Base-by-base conservation (phyloP, 1,139 yeast species). In the Candida sanyaensis region DNA sequence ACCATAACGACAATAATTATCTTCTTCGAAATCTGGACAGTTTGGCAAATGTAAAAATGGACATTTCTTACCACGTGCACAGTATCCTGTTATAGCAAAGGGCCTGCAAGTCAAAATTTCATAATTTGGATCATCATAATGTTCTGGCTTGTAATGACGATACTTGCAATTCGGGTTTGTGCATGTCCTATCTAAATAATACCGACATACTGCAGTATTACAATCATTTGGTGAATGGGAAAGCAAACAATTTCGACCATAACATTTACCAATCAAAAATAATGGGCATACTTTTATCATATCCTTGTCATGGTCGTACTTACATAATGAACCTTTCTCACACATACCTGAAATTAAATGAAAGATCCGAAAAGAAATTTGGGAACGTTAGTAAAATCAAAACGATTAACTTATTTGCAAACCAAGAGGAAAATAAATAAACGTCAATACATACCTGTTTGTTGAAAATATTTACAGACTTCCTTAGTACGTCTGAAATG, bases 11-110 rank as follows among this genome's bases (percentile, higher is more conserved):
- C 96, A 88, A 21, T 56, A 59, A 11, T 87, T 87, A 21, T 71
- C 69, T 51, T 81, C 83, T 53, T 81, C 85, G 55, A 75, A 81
- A 59, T 87, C 93, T 0, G 96, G 95, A 63, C 96, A 88, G 49
- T 80, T 81, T 56, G 72, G 77, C 9, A 70, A 66, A 62, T 88
- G 96, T 37, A 78, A 64, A 48, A 79, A 75, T 5, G 77, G 73
- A 62, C 96, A 88, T 34, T 61, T 57, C 23, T 65, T 61, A 0
- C 96, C 96, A 34, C 80, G 62, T 28, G 70, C 78, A 63, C 96
- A 88, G 66, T 80, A 86, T 1, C 93, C 92, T 7, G 80, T 79
- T 32, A 83, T 59, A 1, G 92, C 77, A 69, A 88, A 88, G 30
- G 80, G 83, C 29, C 88, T 71, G 58, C 96, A 88, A 0, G 81